Percentiles rank a stretch among this genome's conserved stretches.
These are phyloP conservation scores for Solanum okadae DNA, from an alignment of 257 asterid species.

Conservation along the genomic window DNA sequence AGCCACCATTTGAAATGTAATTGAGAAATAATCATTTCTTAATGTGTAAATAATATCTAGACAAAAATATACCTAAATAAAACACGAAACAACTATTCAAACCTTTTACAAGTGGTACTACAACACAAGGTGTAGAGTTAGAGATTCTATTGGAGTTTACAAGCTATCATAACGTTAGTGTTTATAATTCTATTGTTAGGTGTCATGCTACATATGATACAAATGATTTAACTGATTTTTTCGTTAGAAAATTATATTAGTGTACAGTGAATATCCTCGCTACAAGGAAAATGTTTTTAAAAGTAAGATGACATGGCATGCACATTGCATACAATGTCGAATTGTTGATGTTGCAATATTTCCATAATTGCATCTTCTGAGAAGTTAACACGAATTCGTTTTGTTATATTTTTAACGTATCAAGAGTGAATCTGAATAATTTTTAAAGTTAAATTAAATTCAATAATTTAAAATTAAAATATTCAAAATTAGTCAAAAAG, in stretches of 20 bases:
- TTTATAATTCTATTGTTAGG: no score
- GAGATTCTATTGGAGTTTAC: no score
- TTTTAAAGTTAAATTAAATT: neutral
- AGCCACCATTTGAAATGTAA: neutral
- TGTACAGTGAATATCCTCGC: no score
- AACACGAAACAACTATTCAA: neutral
- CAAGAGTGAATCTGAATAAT: neutral
- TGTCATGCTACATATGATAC: no score
- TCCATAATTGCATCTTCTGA: neutral
- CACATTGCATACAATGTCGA: no score
- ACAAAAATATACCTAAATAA: no score
- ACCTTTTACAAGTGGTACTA: neutral
- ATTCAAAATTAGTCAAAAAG: neutral
- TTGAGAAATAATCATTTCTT: neutral
- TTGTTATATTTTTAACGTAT: neutral
- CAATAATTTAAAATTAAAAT: neutral
- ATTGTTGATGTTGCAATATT: no score
- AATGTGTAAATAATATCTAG: neutral
- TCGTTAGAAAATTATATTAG: no score
- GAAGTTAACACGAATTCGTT: neutral
- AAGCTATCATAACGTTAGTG: no score
- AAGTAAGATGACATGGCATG: no score
- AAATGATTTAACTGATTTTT: no score
- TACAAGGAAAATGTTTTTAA: no score
- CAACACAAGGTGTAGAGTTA: neutral